A percentile compares a stretch with the other conserved stretches of the same genome.
Evolutionary conservation across 208 protist species (phyloP).

Genomic region (Hexamita inflata): DNA sequence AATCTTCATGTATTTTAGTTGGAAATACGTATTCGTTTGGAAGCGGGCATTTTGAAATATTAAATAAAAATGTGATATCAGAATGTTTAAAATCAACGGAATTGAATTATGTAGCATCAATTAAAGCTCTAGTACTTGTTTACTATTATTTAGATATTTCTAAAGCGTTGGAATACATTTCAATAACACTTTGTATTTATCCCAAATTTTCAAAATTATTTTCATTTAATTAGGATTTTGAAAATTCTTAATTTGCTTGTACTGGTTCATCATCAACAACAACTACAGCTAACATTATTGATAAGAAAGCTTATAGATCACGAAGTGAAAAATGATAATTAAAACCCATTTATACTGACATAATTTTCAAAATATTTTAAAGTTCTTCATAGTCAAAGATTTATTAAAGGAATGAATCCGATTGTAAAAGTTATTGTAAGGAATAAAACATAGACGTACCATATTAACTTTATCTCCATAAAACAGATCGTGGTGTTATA

Average conservation of each 20-base stretch:
- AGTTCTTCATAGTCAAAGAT: not conserved
- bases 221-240: not conserved
- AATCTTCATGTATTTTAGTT: not conserved
- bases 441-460: not conserved
- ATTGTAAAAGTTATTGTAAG: not conserved
- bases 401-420: not conserved
- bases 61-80: not conserved
- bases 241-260: not conserved
- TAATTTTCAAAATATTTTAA: not conserved
- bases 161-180: not conserved
- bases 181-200: not conserved
- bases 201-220: not conserved
- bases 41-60: not conserved
- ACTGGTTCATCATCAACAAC: not conserved
- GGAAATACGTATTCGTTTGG: not conserved
- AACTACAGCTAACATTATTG: not conserved
- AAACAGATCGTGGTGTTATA: not conserved
- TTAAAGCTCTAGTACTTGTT: not conserved
- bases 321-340: not conserved
- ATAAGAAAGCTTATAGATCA: not conserved
- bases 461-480: not conserved
- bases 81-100: not conserved
- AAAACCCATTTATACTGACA: not conserved
- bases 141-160: too few species aligned
- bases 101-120: not conserved